Base-by-base conservation (phyloP, 371 early-diverging fungal genomes). In the Blastocladiella emersonii region DNA sequence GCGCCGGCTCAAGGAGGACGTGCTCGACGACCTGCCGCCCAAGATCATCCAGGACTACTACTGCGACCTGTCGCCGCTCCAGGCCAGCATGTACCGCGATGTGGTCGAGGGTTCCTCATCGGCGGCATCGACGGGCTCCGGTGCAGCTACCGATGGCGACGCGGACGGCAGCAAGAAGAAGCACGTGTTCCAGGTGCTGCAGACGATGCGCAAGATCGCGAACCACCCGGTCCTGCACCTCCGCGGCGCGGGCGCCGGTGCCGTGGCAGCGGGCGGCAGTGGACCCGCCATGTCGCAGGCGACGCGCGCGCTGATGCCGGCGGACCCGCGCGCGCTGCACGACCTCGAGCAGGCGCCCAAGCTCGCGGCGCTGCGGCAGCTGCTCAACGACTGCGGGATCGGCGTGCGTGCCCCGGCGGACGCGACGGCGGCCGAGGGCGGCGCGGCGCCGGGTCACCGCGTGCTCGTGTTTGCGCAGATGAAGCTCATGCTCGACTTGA, bases 31-130 rank as follows among this genome's bases (percentile, higher is more conserved):
- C 72, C 72, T 99, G 64, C 99, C 99, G 41, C 98, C 98, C 34
- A 99, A 99, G 78, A 99, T 99, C 67, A 97, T 99, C 66, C 84
- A 78, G 67, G 99, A 99, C 74, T 89, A 98, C 70, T 91, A 92
- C 71, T 96, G 99, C 72, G 94, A 96, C 63, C 76, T 99, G 41
- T 86, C 89, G 63, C 90, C 89, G 45, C 64, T 91, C n/a, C 90
- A 89, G 72, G 73, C 70, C 70, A 79, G 83, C 57, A 72, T 98
- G 34, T 99, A 99, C 71, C 89, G 94, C 44, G 89, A 91, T 66
- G 91, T 95, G 72, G 76, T 85, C 2, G 78, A 79, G 64, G 82
- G 81, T 3, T 56, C 44, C 36, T 67, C 37, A 57, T 70, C 30
- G 65, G 66, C 15, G 63, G 57, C 56, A 65, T 74, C 56, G 65